A percentile compares a stretch with the other conserved stretches of the same genome.
phyloP scores from a whole-genome alignment of 305 asterid genomes.

The Fraxinus sp. region DNA sequence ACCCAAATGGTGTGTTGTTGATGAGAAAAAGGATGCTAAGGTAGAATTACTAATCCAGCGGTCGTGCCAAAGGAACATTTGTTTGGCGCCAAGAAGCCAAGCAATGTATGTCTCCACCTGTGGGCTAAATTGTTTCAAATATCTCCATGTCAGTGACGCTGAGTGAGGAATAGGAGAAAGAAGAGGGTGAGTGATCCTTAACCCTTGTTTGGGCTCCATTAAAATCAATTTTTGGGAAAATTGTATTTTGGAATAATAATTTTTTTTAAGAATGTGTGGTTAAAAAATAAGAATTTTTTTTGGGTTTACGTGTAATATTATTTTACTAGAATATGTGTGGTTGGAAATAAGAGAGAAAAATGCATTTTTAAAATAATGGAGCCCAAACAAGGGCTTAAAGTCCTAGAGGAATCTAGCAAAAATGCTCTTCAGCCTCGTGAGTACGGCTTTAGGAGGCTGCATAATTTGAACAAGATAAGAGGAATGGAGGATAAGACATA shows the following conservation, averaged over 20 bases:
- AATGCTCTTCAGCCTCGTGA: not conserved
- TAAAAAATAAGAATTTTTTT: not conserved
- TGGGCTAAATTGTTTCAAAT: not conserved
- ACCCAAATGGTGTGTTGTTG: not conserved
- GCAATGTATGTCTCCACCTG: not conserved
- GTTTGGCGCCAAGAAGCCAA: not conserved
- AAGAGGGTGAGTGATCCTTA: not conserved
- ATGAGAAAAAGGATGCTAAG: not conserved
- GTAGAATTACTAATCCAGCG: not conserved
- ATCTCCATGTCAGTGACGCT: not conserved
- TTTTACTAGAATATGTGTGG: not conserved
- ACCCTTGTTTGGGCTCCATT: not conserved
- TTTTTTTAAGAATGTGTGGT: not conserved
- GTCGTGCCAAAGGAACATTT: not conserved
- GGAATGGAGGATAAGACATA: not conserved
- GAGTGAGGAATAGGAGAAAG: not conserved
- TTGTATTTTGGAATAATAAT: not conserved
- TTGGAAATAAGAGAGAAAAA: not conserved
- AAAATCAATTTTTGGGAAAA: not conserved
- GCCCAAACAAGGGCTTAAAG: not conserved
- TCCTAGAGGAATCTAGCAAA: not conserved
- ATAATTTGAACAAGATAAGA: not conserved
- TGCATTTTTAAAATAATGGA: not conserved
- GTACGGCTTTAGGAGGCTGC: not conserved
- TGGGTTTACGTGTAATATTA: not conserved